Evolutionary conservation across 1,284 basidiomycete species (phyloP), one percentile per base, ranked within the genome.

Genomic region (Boletus calvinii): DNA sequence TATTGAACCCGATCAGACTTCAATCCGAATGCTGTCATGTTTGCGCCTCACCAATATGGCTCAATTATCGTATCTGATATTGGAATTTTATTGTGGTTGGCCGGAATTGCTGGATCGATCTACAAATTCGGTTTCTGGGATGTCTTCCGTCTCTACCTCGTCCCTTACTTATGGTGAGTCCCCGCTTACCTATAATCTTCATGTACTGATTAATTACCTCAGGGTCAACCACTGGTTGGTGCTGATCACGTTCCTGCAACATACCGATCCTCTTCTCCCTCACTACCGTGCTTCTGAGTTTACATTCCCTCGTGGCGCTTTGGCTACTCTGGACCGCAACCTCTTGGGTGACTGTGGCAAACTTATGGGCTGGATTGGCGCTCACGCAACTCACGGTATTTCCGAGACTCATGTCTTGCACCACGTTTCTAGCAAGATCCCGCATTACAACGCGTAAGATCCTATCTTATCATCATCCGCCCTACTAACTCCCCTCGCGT

Each of bases 281-380:
- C 96, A 99, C 76, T 99, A 98, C 82, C 90, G 92, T 61, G 85
- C 88, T 22, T 73, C 86, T 42, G 85, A 90, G 64, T 98, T 96
- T 80, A 97, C 88, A 43, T 99, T 99, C 81, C 79, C 90, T 48
- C 93, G 96, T 63, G 96, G 96, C 57, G 96, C 96, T 17, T 85
- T 99, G 47, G 78, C 92, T 57, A 99, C 96, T 18, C 80, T 98
- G 43, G 94, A 99, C 73, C 93, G 97, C 55, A 83, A 75, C 62
- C 83, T 94, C 59, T 77, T 97, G 36, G 93, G 93, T 47, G 90
- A 89, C 61, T 79, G 85, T 54, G 92, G 92, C 42, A 72, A 68
- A 29, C 61, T 84, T 60, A 84, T 84, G 79, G 90, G 74, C 48
- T 92, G 87, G 86, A 77, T 92, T 54, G 92, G 90, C 48, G 84